Conservation (phyloP, 169 alveolate genomes). For the Plasmodium berghei region DNA sequence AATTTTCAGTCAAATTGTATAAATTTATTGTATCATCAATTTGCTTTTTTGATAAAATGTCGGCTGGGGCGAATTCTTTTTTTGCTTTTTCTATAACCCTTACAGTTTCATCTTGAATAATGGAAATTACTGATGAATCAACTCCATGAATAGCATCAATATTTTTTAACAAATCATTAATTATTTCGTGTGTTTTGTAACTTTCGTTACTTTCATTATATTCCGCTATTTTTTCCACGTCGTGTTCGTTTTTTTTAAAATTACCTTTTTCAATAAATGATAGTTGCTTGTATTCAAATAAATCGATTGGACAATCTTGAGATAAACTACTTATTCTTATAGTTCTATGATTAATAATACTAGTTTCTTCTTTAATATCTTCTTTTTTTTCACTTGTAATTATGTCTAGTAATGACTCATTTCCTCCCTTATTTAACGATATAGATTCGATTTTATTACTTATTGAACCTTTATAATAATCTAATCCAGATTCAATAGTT, state of each 20-base stretch:
- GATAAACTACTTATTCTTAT: constrained; percentile 43
- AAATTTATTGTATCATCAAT: constrained; percentile 83
- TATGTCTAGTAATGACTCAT: constrained; percentile 79
- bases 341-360: constrained; percentile 62
- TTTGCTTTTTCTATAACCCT: constrained; percentile 86
- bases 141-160: constrained; percentile 91
- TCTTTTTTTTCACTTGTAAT: constrained; percentile 70
- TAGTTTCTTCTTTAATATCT: constrained; percentile 73
- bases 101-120: constrained; percentile 88
- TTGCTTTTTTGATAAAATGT: constrained; percentile 84
- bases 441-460: constrained; percentile 89
- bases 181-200: constrained; percentile 49
- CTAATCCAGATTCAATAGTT: constrained; percentile 89
- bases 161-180: constrained; percentile 69
- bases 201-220: constrained; percentile 27
- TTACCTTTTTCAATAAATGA: constrained; percentile 47
- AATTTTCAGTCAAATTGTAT: constrained; percentile 78
- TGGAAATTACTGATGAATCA: constrained; percentile 86
- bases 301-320: constrained; percentile 69
- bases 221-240: constrained; percentile 20
- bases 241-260: background rate
- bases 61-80: constrained; percentile 90
- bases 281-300: constrained; percentile 51
- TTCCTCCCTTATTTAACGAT: constrained; percentile 83
- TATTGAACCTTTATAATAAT: constrained; percentile 88